These are phyloP conservation scores for Oryza glumipatula DNA, from an alignment of 176 grass and related monocot species.

Conservation along the genomic window DNA sequence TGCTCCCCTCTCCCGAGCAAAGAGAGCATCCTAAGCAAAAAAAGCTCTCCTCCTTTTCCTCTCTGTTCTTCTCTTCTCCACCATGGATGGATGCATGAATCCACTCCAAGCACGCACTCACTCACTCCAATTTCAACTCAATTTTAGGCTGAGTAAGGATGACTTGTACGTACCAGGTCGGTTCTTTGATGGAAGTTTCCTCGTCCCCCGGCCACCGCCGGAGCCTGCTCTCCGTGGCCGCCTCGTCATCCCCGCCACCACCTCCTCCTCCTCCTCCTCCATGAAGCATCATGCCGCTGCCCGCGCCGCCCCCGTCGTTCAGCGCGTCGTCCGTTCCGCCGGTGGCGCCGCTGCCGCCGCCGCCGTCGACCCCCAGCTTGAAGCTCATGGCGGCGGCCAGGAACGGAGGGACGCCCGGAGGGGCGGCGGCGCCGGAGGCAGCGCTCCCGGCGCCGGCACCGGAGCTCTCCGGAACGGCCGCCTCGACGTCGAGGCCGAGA, in stretches of 20 bases:
- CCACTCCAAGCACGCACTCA: neutral
- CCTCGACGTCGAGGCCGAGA: slow-evolving; percentile 75
- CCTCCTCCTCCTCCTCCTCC: neutral
- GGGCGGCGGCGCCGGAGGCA: slow-evolving; percentile 27
- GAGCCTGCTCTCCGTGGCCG: slow-evolving; percentile 61
- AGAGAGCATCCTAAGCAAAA: slow-evolving; percentile 44
- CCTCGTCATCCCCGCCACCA: slow-evolving; percentile 59
- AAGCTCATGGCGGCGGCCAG: slow-evolving; percentile 75
- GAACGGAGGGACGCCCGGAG: slow-evolving; percentile 55
- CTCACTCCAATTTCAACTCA: neutral
- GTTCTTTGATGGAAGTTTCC: slow-evolving; percentile 90
- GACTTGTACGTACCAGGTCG: slow-evolving; percentile 58
- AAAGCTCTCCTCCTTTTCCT: neutral
- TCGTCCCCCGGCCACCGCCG: slow-evolving; percentile 71
- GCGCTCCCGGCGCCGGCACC: slow-evolving; percentile 15
- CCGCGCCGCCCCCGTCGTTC: slow-evolving; percentile 54
- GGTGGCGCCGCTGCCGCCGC: slow-evolving; percentile 69
- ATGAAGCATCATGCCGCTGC: slow-evolving; percentile 59
- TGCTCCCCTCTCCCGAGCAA: slow-evolving; percentile 39
- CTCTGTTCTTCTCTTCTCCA: neutral
- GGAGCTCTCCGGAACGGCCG: slow-evolving; percentile 57
- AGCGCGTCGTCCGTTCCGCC: slow-evolving; percentile 59
- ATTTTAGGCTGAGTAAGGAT: neutral
- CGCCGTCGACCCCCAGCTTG: slow-evolving; percentile 72
- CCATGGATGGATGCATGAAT: neutral